phyloP scores from a whole-genome alignment of 306 rosid genomes.

The Prunus kanzakura region DNA sequence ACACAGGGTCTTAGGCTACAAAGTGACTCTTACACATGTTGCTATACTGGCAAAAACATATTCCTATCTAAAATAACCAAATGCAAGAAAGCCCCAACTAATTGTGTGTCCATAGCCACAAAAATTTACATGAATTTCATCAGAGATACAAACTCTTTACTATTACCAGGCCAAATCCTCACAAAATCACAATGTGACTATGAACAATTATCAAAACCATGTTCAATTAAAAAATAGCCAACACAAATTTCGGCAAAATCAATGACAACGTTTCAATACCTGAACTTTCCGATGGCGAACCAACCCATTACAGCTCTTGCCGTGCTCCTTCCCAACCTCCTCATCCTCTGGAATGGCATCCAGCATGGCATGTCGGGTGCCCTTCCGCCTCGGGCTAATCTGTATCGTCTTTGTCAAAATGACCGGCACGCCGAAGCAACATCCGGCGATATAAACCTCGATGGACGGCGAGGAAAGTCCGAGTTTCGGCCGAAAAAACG shows the following conservation, averaged over 20 bases:
- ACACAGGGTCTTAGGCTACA: not conserved
- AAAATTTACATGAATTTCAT: not conserved
- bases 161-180: not conserved
- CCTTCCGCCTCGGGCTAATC: slow-evolving; percentile 67
- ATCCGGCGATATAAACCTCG: slow-evolving; percentile 83
- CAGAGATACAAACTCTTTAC: not conserved
- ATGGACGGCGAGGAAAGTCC: slow-evolving; percentile 71
- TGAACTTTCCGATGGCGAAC: slow-evolving; percentile 42
- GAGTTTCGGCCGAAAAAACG: slow-evolving; percentile 67
- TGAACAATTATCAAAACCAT: not conserved
- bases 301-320: slow-evolving; percentile 30
- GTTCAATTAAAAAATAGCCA: not conserved
- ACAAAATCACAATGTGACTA: not conserved
- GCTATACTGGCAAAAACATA: not conserved
- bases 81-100: not conserved
- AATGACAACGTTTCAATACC: slow-evolving; percentile 34
- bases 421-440: slow-evolving; percentile 77
- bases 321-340: slow-evolving; percentile 55
- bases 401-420: slow-evolving; percentile 68
- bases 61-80: not conserved
- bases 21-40: not conserved
- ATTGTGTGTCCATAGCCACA: not conserved
- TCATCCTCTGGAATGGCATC: slow-evolving; percentile 93
- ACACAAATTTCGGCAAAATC: not conserved
- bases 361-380: slow-evolving; percentile 43